Percentiles rank a stretch among this genome's conserved stretches.
Conservation (phyloP, 2,329 filamentous ascomycete species). For the Cephalotrichum gorgonifer region DNA sequence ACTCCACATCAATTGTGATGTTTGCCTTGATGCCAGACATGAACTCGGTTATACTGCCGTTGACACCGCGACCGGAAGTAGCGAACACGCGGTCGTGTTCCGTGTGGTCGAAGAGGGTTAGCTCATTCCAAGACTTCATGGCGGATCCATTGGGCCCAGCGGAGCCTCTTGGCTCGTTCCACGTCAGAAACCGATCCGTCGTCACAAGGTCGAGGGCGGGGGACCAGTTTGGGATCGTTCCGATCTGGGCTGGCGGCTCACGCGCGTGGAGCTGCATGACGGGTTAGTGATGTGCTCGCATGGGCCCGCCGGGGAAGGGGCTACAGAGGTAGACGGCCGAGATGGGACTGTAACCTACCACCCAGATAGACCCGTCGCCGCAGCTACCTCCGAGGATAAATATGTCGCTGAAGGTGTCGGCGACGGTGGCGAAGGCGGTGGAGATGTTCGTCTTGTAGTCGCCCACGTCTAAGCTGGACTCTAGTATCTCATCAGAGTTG, state of each 20-base stretch:
- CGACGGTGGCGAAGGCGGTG: slow-evolving; percentile 70
- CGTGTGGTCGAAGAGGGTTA: slow-evolving; percentile 6
- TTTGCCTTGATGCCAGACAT: slow-evolving; percentile 60
- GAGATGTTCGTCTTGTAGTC: slow-evolving; percentile 54
- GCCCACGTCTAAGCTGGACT: slow-evolving; percentile 9
- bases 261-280: slow-evolving; percentile 39
- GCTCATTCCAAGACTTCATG: slow-evolving; percentile 18
- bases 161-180: slow-evolving; percentile 16
- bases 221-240: slow-evolving; percentile 53
- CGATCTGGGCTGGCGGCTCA: slow-evolving; percentile 30
- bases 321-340: background rate
- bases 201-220: slow-evolving; percentile 45
- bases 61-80: slow-evolving; percentile 52
- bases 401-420: slow-evolving; percentile 60
- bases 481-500: slow-evolving; percentile 37
- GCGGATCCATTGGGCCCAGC: slow-evolving; percentile 8
- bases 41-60: slow-evolving; percentile 57
- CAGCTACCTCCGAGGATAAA: slow-evolving; percentile 70
- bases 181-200: slow-evolving; percentile 25
- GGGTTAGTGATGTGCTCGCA: background rate
- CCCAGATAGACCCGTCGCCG: slow-evolving; percentile 67
- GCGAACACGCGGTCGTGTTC: slow-evolving; percentile 52
- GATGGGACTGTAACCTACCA: slow-evolving; percentile 33
- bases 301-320: background rate
- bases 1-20: slow-evolving; percentile 48